Evolutionary conservation across 2,329 filamentous ascomycete species (phyloP), one percentile per base, ranked within the genome.

Genomic region (Coleophoma cylindrospora): DNA sequence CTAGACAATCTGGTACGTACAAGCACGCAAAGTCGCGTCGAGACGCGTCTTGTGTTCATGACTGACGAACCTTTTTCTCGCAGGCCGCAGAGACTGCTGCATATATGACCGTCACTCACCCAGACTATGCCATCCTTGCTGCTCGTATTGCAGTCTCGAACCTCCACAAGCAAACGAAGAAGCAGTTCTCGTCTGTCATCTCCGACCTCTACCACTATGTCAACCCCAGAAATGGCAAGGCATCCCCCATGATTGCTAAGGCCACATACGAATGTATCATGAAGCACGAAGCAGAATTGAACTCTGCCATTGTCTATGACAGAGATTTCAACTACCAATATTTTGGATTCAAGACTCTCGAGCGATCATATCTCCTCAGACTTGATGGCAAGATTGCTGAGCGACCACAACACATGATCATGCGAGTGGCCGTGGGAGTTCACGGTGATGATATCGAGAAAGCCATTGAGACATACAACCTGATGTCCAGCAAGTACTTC

Each of bases 241-340:
- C 79, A 8, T 92, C 91, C 46, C 92, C 94, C 50, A 99, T 99
- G 94, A 97, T 99, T 66, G 91, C 92, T 40, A 76, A 92, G 65
- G 77, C 87, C 61, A 95, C 88, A 44, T 96, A 96, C 68, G 89
- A 96, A 63, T 90, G 84, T 56, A 87, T 99, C 58, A 94, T 96
- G 88, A 89, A 87, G 65, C 91, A 99, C 72, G 91, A 90, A 64
- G 94, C 96, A 50, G 94, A 99, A 74, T 81, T 99, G 51, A 96
- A 99, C 78, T 97, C 92, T 40, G 94, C 94, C 64, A 97, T 99
- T 68, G 92, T 99, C 64, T 99, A 97, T 65, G 94, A 99, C 75
- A 88, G 94, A 61, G 94, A 99, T 70, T 99, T 99, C 81, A 96
- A 97, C 81, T 99, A 99, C 78, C 94, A 99, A 76, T 99, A 95